A percentile compares a stretch with the other conserved stretches of the same genome.
Conservation (phyloP, 208 protist species). For the Trichomonas gallinae region DNA sequence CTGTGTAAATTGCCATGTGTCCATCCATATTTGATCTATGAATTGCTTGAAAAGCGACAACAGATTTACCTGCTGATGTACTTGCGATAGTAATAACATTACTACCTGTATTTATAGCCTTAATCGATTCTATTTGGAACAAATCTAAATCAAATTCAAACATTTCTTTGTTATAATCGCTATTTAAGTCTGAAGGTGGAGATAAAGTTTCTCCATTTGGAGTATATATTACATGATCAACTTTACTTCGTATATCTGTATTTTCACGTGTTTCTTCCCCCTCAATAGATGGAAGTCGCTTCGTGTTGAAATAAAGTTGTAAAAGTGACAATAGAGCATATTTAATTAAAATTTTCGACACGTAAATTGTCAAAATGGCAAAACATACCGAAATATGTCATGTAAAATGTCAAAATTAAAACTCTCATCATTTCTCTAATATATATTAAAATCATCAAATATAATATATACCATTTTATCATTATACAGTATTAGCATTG, state of each 20-base stretch:
- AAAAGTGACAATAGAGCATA: too few relatives aligned
- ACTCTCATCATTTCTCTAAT: too few relatives aligned
- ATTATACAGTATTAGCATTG: too few relatives aligned
- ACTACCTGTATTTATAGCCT: not conserved
- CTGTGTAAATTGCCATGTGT: not conserved
- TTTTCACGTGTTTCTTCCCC: not conserved
- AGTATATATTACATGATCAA: not conserved
- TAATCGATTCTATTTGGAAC: slow-evolving; percentile 8
- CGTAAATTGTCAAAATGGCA: too few relatives aligned
- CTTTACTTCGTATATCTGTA: not conserved
- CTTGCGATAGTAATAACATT: not conserved
- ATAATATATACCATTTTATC: too few relatives aligned
- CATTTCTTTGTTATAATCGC: not conserved
- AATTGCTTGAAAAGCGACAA: slow-evolving; percentile 2
- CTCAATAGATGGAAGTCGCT: not conserved
- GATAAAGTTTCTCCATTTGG: not conserved
- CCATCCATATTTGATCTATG: not conserved
- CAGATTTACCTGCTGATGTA: slow-evolving; percentile 9
- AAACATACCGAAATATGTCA: too few relatives aligned
- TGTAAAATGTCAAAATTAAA: too few relatives aligned
- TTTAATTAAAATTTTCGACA: too few relatives aligned
- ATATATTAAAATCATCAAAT: too few relatives aligned
- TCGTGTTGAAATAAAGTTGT: not conserved
- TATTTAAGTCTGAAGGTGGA: not conserved
- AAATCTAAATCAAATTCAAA: not conserved